Evolutionary conservation across 305 asterid genomes (phyloP), one percentile per base, ranked within the genome.

Genomic region (Salvia sclarea): DNA sequence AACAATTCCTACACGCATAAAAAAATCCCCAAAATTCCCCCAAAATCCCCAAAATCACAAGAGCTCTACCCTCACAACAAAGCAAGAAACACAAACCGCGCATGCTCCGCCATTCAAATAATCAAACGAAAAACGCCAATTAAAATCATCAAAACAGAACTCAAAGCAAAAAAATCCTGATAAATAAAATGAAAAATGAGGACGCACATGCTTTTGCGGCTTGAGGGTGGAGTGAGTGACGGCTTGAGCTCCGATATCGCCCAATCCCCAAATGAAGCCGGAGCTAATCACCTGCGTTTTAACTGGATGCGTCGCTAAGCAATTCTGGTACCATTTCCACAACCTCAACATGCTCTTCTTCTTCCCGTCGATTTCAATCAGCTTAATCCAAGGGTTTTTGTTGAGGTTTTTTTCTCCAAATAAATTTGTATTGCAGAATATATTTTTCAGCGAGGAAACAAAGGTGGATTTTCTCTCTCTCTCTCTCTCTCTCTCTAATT

Each of bases 281-380:
- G 97, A 90, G 86, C 97, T 90, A 69, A 88, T 81, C 58, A 90
- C 89, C 85, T 88, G 95, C 30, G 97, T 90, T 74, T 88, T 90
- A 16, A 90, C 90, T 18, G 97, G 97, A 58, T 90, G 93, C n/a
- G 74, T 80, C 24, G 88, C 82, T 73, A 90, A 76, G 64, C 93
- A 85, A 62, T 79, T 90, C 66, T 84, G 95, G 76, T 88, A 90
- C 93, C 88, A 88, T 83, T 74, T 88, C 97, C 97, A 90, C 69
- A 83, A 61, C 75, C 84, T 71, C 87, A 86, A 71, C 93, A 88
- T 86, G 70, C 44, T 76, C 10, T 61, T 41, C 48, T 38, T 76
- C 10, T 61, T 41, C 48, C 10, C 28, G 8, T 37, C 2, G 11
- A 73, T 38, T 38, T 35, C 28, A 13, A 54, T 24, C 47, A 8